Conservation (phyloP, 2,329 filamentous ascomycete species). For the Talaromyces verruculosus region DNA sequence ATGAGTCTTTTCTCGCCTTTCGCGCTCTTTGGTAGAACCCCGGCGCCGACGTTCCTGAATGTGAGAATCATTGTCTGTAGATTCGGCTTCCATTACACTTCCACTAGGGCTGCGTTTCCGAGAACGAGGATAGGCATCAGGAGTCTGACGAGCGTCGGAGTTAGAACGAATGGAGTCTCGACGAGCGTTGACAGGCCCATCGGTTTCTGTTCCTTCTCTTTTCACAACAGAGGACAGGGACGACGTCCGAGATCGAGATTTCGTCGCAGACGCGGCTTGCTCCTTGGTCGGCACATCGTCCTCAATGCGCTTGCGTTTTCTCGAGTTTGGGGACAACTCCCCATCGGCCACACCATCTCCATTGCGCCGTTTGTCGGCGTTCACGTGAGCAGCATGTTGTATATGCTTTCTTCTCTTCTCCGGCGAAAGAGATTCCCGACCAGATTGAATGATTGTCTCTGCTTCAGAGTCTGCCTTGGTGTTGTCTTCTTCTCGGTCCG, state of each 20-base stretch:
- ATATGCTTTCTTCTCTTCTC: slow-evolving; percentile 48
- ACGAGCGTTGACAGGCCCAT: slow-evolving; percentile 27
- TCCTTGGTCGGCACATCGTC: slow-evolving; percentile 28
- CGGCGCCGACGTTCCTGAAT: slow-evolving; percentile 4
- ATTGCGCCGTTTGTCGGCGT: slow-evolving; percentile 28
- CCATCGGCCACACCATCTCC: slow-evolving; percentile 14
- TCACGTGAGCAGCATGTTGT: slow-evolving; percentile 38
- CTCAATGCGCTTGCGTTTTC: slow-evolving; percentile 24
- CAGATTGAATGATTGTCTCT: slow-evolving; percentile 51
- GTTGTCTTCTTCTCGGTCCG: slow-evolving; percentile 39
- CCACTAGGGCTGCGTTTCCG: slow-evolving; percentile 43
- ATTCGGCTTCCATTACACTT: slow-evolving; percentile 33
- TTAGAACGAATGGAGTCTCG: slow-evolving; percentile 25
- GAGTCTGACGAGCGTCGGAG: slow-evolving; percentile 22
- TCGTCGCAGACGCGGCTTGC: slow-evolving; percentile 17
- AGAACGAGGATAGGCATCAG: slow-evolving; percentile 25
- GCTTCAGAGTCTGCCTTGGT: slow-evolving; percentile 50
- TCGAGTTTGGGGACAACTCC: slow-evolving; percentile 15
- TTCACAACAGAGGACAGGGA: slow-evolving; percentile 37
- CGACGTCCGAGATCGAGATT: slow-evolving; percentile 30
- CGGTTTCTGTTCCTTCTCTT: slow-evolving; percentile 38
- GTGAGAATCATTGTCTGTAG: slow-evolving; percentile 28
- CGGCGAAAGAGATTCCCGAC: slow-evolving; percentile 46
- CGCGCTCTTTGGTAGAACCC: slow-evolving; percentile 26
- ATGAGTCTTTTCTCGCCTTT: slow-evolving; percentile 31